Percentiles rank a stretch among this genome's conserved stretches.
Conservation (phyloP, 179 eudicot species). For the Nepenthes alata region DNA sequence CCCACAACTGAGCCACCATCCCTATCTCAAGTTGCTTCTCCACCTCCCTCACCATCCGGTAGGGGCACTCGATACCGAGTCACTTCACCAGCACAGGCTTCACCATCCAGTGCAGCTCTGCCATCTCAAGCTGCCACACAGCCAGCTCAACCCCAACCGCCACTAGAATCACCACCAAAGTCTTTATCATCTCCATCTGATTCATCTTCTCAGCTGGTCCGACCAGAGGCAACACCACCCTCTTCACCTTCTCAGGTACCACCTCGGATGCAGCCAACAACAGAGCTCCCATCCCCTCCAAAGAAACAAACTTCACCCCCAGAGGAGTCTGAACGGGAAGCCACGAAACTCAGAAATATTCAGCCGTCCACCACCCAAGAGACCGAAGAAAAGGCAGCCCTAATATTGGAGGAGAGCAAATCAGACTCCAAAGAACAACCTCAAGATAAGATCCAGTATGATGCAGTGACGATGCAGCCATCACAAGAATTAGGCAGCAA, state of each 20-base stretch:
- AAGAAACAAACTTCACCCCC: constrained; percentile 11
- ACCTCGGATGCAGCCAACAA: constrained; percentile 11
- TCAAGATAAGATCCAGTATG: constrained; percentile 1
- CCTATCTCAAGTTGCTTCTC: constrained; percentile 13
- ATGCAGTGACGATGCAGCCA: not conserved
- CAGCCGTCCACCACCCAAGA: constrained; percentile 11
- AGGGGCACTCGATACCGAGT: not conserved
- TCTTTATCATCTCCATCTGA: not conserved
- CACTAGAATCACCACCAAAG: not conserved
- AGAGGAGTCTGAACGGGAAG: constrained; percentile 6
- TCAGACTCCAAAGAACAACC: constrained; percentile 2
- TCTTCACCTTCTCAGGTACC: constrained; percentile 14
- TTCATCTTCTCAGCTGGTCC: constrained; percentile 4
- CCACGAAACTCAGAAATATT: constrained; percentile 2
- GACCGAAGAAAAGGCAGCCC: constrained; percentile 7
- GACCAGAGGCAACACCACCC: constrained; percentile 10
- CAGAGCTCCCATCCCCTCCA: constrained; percentile 16
- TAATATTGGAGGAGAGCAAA: constrained; percentile 5
- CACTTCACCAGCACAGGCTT: not conserved
- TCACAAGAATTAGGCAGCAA: constrained; percentile 5
- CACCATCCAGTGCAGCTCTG: constrained; percentile 8
- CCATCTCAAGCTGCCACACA: constrained; percentile 6
- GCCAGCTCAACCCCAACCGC: constrained; percentile 3
- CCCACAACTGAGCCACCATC: constrained; percentile 13
- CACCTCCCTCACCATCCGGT: constrained; percentile 9